Percentiles rank a stretch among this genome's conserved stretches.
These are phyloP conservation scores for Testicularia cyperi DNA, from an alignment of 1,284 basidiomycete genomes.

Conservation along the genomic window DNA sequence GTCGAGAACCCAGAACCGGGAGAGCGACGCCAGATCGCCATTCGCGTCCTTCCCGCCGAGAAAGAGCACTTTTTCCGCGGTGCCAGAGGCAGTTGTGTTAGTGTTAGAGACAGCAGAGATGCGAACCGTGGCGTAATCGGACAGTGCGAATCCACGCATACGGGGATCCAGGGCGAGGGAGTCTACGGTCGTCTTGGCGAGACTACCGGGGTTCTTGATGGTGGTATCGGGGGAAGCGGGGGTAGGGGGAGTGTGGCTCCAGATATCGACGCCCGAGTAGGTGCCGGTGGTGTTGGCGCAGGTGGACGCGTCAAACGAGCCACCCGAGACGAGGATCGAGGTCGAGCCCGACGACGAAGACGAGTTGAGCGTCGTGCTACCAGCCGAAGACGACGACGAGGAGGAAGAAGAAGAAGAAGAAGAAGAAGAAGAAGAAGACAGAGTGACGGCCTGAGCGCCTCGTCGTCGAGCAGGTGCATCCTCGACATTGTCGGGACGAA, in stretches of 20 bases:
- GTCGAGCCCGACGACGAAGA: constrained; percentile 5
- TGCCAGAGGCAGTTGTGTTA: too few relatives aligned
- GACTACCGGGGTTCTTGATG: not conserved
- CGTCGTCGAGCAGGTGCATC: constrained; percentile 4
- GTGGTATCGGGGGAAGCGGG: not conserved
- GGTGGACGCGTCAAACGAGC: constrained; percentile 9
- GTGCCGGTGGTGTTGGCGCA: constrained; percentile 12
- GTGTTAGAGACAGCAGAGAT: constrained; percentile 18
- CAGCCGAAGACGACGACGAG: not conserved
- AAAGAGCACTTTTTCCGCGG: constrained; percentile 36
- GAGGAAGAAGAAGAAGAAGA: constrained; percentile 23
- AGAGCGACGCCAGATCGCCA: constrained; percentile 37
- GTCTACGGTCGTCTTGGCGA: constrained; percentile 4
- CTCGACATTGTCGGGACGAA: constrained; percentile 8
- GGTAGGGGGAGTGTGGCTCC: constrained; percentile 4
- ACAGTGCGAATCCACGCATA: constrained; percentile 40
- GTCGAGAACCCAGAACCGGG: constrained; percentile 51
- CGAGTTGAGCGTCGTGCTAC: not conserved
- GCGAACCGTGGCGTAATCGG: constrained; percentile 47
- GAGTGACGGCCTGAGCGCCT: constrained; percentile 19
- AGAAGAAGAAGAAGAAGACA: constrained; percentile 1
- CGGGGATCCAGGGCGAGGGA: constrained; percentile 25
- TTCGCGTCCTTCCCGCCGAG: constrained; percentile 56
- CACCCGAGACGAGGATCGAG: constrained; percentile 23
- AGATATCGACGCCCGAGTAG: constrained; percentile 27